A percentile compares a stretch with the other conserved stretches of the same genome.
phyloP scores from a whole-genome alignment of 2,329 filamentous ascomycete species.

The Colletotrichum eremochloae region DNA sequence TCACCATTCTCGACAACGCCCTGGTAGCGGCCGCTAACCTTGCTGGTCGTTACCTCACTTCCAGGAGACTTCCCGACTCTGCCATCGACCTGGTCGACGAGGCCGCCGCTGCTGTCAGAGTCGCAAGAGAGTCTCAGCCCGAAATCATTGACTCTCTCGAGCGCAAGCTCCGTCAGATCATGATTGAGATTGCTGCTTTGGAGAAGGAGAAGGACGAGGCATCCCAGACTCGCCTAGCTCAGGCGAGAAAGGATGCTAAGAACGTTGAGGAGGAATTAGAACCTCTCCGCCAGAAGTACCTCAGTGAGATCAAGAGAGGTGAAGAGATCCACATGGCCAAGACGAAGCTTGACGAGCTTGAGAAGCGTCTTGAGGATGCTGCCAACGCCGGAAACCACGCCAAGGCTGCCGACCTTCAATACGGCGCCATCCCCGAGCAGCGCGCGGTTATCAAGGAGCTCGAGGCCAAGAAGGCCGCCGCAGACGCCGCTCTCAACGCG shows the following conservation, averaged over 20 bases:
- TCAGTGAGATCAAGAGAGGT: constrained; percentile 90
- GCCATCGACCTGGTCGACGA: constrained; percentile 97
- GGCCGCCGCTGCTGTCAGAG: constrained; percentile 94
- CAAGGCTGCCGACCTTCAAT: constrained; percentile 93
- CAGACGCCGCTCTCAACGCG: constrained; percentile 78
- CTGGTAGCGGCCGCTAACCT: constrained; percentile 93
- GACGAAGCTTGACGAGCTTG: constrained; percentile 91
- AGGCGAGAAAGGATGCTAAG: constrained; percentile 90
- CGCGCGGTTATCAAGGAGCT: constrained; percentile 83
- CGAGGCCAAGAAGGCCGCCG: constrained; percentile 82
- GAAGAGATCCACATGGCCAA: constrained; percentile 95
- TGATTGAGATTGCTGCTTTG: constrained; percentile 97
- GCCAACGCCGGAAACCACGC: constrained; percentile 86
- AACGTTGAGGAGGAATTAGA: constrained; percentile 95
- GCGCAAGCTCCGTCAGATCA: constrained; percentile 87
- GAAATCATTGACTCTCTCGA: constrained; percentile 96
- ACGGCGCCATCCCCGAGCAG: constrained; percentile 97
- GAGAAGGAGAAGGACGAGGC: constrained; percentile 95
- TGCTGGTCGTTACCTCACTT: constrained; percentile 92
- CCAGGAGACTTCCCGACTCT: constrained; percentile 91
- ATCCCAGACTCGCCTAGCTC: constrained; percentile 83
- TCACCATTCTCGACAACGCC: constrained; percentile 94
- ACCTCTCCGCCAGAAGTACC: constrained; percentile 94
- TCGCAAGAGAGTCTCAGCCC: constrained; percentile 95
- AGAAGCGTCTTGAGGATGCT: constrained; percentile 94